phyloP scores from a whole-genome alignment of 352 stramenopile species.

The Globisporangium alternatum region DNA sequence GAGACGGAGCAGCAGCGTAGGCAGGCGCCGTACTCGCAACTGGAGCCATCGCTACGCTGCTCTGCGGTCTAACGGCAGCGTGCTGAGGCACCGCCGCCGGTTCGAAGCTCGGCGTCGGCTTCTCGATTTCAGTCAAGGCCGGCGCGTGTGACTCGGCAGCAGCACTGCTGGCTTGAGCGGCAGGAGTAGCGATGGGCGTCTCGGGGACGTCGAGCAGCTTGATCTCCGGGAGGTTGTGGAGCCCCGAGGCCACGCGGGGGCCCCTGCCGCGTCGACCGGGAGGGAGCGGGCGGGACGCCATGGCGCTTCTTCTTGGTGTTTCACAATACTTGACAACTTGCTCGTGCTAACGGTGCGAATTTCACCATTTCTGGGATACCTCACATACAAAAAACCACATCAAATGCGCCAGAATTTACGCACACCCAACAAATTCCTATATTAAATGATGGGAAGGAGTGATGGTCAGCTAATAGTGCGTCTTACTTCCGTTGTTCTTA shows the following conservation, averaged over 20 bases:
- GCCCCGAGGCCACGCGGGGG: slow-evolving; percentile 13
- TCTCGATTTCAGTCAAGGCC: not conserved
- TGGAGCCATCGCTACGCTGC: not conserved
- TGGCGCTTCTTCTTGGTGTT: slow-evolving; percentile 3
- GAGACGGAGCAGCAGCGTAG: not conserved
- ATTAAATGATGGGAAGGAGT: too few species aligned
- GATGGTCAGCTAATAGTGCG: too few species aligned
- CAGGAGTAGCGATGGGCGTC: too few species aligned
- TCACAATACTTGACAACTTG: too few species aligned
- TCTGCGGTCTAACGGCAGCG: not conserved
- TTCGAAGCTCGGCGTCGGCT: not conserved
- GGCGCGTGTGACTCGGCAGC: not conserved
- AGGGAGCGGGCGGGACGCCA: slow-evolving; percentile 20
- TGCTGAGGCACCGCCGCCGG: too few species aligned
- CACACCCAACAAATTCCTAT: too few species aligned
- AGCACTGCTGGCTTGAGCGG: not conserved
- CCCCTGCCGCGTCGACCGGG: slow-evolving; percentile 15
- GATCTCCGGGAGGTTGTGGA: slow-evolving; percentile 17
- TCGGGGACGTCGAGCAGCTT: slow-evolving; percentile 10
- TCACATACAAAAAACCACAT: too few species aligned
- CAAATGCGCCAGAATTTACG: too few species aligned
- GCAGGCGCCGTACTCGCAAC: not conserved
- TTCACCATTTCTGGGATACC: too few species aligned
- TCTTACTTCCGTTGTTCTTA: too few species aligned
- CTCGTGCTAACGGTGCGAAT: too few species aligned